Evolutionary conservation across 768 basidiomycete species (phyloP).

Genomic region (Mycena albidolilacea): DNA sequence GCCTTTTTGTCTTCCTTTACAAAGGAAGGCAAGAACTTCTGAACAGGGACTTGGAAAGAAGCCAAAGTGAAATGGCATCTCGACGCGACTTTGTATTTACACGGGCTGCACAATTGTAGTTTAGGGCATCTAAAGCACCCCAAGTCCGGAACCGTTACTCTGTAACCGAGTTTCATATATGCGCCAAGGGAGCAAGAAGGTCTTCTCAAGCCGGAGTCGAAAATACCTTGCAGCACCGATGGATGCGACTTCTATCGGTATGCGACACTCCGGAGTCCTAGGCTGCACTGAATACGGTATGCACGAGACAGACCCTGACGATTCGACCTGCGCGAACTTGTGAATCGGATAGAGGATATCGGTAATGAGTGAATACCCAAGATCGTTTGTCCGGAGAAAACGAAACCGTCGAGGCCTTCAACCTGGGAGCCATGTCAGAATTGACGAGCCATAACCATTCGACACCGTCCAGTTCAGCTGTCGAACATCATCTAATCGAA

Average conservation of each 20-base stretch:
- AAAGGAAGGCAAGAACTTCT: no score
- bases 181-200: slow-evolving; percentile 17
- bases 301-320: slow-evolving; percentile 18
- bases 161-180: slow-evolving; percentile 34
- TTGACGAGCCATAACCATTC: slow-evolving; percentile 53
- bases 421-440: slow-evolving; percentile 47
- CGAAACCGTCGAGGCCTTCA: slow-evolving; percentile 47
- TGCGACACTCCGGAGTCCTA: slow-evolving; percentile 17
- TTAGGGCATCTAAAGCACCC: no score
- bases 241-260: slow-evolving; percentile 9
- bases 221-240: slow-evolving; percentile 28
- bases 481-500: slow-evolving; percentile 45
- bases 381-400: slow-evolving; percentile 47
- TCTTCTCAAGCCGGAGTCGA: slow-evolving; percentile 8
- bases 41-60: no score
- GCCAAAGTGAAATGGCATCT: no score
- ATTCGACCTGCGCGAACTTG: slow-evolving; percentile 1
- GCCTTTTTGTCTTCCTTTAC: no score
- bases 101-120: no score
- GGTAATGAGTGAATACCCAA: slow-evolving; percentile 45
- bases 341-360: neutral
- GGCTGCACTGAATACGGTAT: neutral
- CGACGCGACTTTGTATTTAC: no score
- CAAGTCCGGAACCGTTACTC: neutral
- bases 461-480: slow-evolving; percentile 46